Evolutionary conservation across 192 early-diverging fungal genomes (phyloP), one percentile per base, ranked within the genome.

Genomic region (Thamnidium elegans): DNA sequence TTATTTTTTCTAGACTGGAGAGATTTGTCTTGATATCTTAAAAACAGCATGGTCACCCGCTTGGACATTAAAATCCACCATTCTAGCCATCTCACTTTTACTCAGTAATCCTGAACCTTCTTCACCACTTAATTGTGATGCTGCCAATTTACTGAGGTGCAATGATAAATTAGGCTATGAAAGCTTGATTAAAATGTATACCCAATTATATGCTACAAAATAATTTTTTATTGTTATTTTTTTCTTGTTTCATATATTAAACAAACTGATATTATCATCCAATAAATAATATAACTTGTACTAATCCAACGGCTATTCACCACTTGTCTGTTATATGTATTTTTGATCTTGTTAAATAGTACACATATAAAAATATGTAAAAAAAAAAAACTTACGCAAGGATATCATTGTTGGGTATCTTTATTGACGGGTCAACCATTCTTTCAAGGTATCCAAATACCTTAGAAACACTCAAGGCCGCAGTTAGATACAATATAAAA

Each of bases 1-100:
- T 55, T n/a, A 48, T 56, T 23, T 26, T 2, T 26, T 11, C 55
- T 76, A 94, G 83, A 94, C 93, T 0, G 97, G 97, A 17, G 94
- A 97, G 72, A 97, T 99, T 58, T 99, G 97, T 62, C 79, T 99
- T 56, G 97, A 99, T 78, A 85, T 99, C 39, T 80, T 99, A 42
- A 95, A 94, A 65, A 81, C 90, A 26, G 90, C 88, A 58, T 99
- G 97, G 97, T 89, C 90, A 42, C 97, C 97, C 9, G 90, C 93
- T 15, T 99, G 94, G 94, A 97, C 94, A 36, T 83, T 99, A 17
- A 77, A 90, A 39, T 91, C 93, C 4, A 86, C 91, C 0, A 87
- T 91, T 60, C 65, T 92, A 34, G 95, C 95, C 34, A 88, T 99
- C 26, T 84, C 83, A 21, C 81, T 91, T 30, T 80, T 98, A 39